Conservation (phyloP, 148 eudicot genomes). For the Dianthus caryophyllus region DNA sequence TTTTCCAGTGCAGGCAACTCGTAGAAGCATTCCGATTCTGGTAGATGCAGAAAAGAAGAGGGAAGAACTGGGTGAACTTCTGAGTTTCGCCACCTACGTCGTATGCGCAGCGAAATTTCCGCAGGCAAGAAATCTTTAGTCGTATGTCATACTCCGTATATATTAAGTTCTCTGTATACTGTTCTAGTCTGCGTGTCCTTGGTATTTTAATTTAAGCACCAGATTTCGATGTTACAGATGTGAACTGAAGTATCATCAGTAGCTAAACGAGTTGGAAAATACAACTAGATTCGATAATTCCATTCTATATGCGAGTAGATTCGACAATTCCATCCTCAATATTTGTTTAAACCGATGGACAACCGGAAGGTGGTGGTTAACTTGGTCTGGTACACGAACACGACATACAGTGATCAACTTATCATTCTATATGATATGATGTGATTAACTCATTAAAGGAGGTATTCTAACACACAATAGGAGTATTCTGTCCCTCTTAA, state of each 20-base stretch:
- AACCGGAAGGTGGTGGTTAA: no score
- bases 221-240: slow-evolving; percentile 36
- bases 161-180: background rate
- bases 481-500: no score
- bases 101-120: slow-evolving; percentile 88
- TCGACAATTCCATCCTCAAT: no score
- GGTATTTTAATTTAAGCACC: background rate
- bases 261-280: no score
- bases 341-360: no score
- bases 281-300: no score
- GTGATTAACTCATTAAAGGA: no score
- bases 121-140: slow-evolving; percentile 43
- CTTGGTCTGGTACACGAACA: no score
- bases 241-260: slow-evolving; percentile 82
- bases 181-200: no score
- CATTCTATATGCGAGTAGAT: no score
- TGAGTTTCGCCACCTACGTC: slow-evolving; percentile 58
- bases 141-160: background rate
- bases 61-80: slow-evolving; percentile 77
- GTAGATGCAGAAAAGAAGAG: slow-evolving; percentile 85
- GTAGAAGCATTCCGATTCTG: slow-evolving; percentile 68
- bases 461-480: slow-evolving; percentile 34
- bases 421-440: background rate
- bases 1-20: slow-evolving; percentile 79
- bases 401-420: no score